phyloP scores from a whole-genome alignment of 2,329 filamentous ascomycete genomes.

The Fusarium coicis region DNA sequence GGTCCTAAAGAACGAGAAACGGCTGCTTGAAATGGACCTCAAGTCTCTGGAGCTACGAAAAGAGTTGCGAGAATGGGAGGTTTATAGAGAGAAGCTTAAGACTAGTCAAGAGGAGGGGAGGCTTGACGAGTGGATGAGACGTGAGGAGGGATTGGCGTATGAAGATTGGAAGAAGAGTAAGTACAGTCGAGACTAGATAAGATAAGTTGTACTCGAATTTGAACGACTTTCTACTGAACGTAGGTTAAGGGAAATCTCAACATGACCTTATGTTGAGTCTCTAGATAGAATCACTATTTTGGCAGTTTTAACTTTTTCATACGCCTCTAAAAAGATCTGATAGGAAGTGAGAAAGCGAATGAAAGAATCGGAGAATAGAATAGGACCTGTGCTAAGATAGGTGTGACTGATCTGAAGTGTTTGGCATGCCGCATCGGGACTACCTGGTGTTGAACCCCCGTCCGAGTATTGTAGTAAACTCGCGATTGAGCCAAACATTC shows the following conservation, averaged over 20 bases:
- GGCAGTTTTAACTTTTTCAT: fast-evolving
- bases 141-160: neutral
- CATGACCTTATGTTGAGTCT: too few relatives aligned
- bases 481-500: neutral
- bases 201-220: fast-evolving
- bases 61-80: neutral
- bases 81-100: neutral
- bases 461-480: neutral
- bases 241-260: too few relatives aligned
- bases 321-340: neutral
- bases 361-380: neutral
- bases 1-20: neutral
- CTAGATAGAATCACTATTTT: neutral
- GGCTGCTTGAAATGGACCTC: neutral
- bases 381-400: fast-evolving
- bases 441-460: neutral
- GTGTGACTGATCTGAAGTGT: neutral
- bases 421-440: neutral
- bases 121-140: neutral
- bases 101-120: neutral
- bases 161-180: neutral
- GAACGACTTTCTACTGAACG: too few relatives aligned
- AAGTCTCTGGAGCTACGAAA: neutral
- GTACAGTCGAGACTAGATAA: neutral
- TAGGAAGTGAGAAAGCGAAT: too few relatives aligned